These are phyloP conservation scores for Mucor circinelloides DNA, from an alignment of 371 early-diverging fungal genomes.

Conservation along the genomic window DNA sequence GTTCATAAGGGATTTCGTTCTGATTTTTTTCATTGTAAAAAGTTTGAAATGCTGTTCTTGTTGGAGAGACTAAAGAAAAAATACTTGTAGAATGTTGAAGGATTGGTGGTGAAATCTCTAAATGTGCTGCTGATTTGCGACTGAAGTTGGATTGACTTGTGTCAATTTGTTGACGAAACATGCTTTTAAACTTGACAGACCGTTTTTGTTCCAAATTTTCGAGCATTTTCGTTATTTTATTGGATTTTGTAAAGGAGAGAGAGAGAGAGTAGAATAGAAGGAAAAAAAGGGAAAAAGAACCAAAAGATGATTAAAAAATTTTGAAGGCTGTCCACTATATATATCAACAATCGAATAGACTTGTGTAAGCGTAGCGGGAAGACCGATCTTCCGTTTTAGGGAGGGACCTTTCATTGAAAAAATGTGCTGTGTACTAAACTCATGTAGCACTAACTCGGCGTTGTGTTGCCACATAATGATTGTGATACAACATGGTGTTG, in stretches of 20 bases:
- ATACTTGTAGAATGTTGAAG: slow-evolving; percentile 48
- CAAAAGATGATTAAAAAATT: background rate
- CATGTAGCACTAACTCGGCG: background rate
- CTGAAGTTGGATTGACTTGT: background rate
- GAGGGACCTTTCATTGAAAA: background rate
- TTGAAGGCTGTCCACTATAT: background rate
- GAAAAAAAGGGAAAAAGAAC: background rate
- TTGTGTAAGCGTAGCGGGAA: slow-evolving; percentile 7
- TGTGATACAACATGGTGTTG: slow-evolving; percentile 1
- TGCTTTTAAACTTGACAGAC: slow-evolving; percentile 6
- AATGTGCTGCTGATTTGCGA: slow-evolving; percentile 9
- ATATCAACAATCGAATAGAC: background rate
- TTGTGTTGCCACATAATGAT: background rate
- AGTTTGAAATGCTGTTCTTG: slow-evolving; percentile 26
- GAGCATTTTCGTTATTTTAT: slow-evolving; percentile 1
- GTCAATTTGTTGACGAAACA: slow-evolving; percentile 11
- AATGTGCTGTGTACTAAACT: background rate
- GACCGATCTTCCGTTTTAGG: slow-evolving; percentile 10
- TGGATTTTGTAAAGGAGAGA: background rate
- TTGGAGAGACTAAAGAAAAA: slow-evolving; percentile 47
- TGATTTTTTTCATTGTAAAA: background rate
- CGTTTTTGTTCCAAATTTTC: slow-evolving; percentile 11
- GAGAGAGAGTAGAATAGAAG: background rate
- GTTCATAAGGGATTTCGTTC: slow-evolving; percentile 22
- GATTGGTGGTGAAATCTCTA: slow-evolving; percentile 38